phyloP scores from a whole-genome alignment of 768 basidiomycete species.

The Tulasnella sp. region DNA sequence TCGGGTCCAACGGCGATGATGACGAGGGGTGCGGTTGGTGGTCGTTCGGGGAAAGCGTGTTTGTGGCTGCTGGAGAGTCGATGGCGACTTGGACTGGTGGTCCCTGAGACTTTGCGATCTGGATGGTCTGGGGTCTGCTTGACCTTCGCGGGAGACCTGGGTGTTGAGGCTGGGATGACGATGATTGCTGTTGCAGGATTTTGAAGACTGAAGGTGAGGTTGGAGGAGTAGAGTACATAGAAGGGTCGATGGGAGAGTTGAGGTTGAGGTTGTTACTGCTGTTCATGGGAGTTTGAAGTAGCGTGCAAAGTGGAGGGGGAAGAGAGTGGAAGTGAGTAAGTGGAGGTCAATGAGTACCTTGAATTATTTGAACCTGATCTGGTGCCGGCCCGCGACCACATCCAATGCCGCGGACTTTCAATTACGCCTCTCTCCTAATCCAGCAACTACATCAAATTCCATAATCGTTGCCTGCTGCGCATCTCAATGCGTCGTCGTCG shows the following conservation, averaged over 20 bases:
- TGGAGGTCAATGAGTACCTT: background rate
- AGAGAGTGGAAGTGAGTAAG: background rate
- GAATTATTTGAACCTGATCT: background rate
- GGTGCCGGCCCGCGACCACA: background rate
- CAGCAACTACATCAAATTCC: background rate
- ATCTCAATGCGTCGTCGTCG: background rate
- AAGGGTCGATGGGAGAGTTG: background rate
- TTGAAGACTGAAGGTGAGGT: constrained; percentile 8
- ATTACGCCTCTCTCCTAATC: background rate
- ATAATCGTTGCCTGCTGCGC: background rate
- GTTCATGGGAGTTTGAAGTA: background rate
- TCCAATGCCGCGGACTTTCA: background rate
- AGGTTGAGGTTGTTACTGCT: no score
- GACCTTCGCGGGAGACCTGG: background rate
- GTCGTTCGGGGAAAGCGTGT: constrained; percentile 16
- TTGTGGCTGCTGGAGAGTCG: constrained; percentile 27
- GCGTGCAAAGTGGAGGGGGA: background rate
- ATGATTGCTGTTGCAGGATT: background rate
- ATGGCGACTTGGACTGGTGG: constrained; percentile 36
- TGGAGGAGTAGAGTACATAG: constrained; percentile 13
- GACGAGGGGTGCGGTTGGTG: background rate
- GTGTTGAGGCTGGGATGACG: background rate
- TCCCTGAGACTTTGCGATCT: constrained; percentile 31
- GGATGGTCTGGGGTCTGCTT: constrained; percentile 32
- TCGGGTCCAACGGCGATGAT: background rate